phyloP scores from a whole-genome alignment of 2,329 filamentous ascomycete species.

The Colletotrichum horii region DNA sequence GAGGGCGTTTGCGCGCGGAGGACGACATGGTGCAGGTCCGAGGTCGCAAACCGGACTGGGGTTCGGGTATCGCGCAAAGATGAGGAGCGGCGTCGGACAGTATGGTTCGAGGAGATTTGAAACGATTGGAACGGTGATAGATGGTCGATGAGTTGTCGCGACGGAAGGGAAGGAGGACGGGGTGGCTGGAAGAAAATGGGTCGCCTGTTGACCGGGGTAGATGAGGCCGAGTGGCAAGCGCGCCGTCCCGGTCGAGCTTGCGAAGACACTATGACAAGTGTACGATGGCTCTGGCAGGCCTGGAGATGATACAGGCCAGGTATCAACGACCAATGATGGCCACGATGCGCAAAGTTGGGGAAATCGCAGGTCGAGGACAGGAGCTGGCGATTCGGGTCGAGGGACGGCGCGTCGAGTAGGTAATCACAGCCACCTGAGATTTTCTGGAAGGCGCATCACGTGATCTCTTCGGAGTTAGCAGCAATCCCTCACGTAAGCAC shows the following conservation, averaged over 20 bases:
- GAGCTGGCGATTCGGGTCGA: constrained; percentile 6
- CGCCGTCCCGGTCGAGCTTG: not conserved
- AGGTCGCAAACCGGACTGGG: not conserved
- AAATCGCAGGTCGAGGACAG: constrained; percentile 10
- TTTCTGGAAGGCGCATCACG: not conserved
- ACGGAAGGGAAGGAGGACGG: constrained; percentile 6
- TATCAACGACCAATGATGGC: constrained; percentile 22
- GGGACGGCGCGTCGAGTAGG: constrained; percentile 11
- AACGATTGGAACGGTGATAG: not conserved
- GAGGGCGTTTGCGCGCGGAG: constrained; percentile 55
- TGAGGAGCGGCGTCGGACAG: not conserved
- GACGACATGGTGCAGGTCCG: constrained; percentile 11
- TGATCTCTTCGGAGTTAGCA: not conserved
- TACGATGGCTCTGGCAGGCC: not conserved
- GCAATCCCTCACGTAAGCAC: constrained; percentile 9
- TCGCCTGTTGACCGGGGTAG: constrained; percentile 9
- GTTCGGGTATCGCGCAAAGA: not conserved
- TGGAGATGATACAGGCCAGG: constrained; percentile 5
- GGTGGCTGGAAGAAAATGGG: constrained; percentile 12
- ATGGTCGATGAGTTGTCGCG: constrained; percentile 8
- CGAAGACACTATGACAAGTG: not conserved
- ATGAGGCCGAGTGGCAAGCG: constrained; percentile 9
- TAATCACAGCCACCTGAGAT: constrained; percentile 3
- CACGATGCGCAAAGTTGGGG: constrained; percentile 17
- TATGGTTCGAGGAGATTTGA: not conserved